phyloP scores from a whole-genome alignment of 805 yeast species.

The Candida rishiriensis region DNA sequence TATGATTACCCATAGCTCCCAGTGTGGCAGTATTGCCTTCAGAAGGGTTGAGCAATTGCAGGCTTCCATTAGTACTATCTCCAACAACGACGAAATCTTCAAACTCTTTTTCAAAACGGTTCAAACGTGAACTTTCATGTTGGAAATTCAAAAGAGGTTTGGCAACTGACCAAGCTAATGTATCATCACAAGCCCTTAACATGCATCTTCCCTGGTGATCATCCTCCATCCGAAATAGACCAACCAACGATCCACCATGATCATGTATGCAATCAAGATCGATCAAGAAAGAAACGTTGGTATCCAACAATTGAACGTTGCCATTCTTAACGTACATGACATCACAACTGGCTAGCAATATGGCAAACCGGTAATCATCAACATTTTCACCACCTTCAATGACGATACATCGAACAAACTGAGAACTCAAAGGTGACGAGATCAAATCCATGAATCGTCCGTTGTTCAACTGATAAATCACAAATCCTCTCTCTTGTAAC shows the following conservation, averaged over 20 bases:
- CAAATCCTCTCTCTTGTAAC: constrained; percentile 29
- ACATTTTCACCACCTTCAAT: neutral
- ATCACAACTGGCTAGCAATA: constrained; percentile 19
- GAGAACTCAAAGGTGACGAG: constrained; percentile 22
- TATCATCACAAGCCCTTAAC: neutral
- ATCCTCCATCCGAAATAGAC: constrained; percentile 3
- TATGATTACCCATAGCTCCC: constrained; percentile 1
- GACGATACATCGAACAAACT: constrained; percentile 13
- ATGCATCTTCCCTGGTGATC: neutral
- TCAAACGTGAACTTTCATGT: too few relatives aligned
- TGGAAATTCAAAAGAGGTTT: neutral
- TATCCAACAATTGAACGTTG: constrained; percentile 7
- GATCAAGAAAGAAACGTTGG: neutral
- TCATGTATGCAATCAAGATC: neutral
- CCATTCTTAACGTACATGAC: constrained; percentile 14
- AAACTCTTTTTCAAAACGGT: constrained; percentile 5
- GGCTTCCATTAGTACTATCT: neutral
- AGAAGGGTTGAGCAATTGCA: neutral
- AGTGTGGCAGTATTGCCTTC: neutral
- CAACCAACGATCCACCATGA: constrained; percentile 1
- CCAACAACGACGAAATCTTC: constrained; percentile 5
- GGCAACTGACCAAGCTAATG: neutral
- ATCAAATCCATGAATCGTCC: constrained; percentile 12
- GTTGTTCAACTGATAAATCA: constrained; percentile 16
- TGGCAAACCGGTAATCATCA: constrained; percentile 11